These are phyloP conservation scores for Candida nemodendra DNA, from an alignment of 805 yeast genomes.

Conservation along the genomic window DNA sequence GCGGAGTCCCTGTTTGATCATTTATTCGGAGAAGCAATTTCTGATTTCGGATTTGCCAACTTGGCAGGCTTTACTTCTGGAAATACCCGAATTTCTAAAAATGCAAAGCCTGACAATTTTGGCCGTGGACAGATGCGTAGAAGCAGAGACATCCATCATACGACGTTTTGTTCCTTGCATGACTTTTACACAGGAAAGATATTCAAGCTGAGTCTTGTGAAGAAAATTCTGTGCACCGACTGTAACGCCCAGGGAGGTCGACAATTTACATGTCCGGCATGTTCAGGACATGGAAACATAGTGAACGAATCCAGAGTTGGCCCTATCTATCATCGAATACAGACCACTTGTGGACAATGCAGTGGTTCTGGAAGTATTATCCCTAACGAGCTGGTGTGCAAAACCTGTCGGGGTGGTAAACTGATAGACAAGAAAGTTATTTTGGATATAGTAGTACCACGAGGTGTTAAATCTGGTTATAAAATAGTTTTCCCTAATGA, in stretches of 20 bases:
- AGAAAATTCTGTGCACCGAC: conserved; percentile 44
- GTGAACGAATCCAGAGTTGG: conserved; percentile 43
- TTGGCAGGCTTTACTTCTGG: background rate
- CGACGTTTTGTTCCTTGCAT: conserved; percentile 47
- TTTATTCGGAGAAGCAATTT: conserved; percentile 26
- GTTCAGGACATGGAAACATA: conserved; percentile 44
- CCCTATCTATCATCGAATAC: conserved; percentile 41
- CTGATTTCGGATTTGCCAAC: conserved; percentile 6
- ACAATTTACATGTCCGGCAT: conserved; percentile 33
- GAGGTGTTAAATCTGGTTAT: conserved; percentile 56
- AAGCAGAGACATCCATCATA: conserved; percentile 59
- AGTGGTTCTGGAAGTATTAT: conserved; percentile 40
- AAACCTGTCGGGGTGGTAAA: conserved; percentile 44
- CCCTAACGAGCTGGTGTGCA: conserved; percentile 36
- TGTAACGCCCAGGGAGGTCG: conserved; percentile 57
- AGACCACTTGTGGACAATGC: conserved; percentile 46
- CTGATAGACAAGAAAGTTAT: conserved; percentile 48
- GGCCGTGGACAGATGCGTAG: conserved; percentile 21
- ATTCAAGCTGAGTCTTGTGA: conserved; percentile 53
- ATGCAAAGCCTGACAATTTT: background rate
- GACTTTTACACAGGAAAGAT: conserved; percentile 61
- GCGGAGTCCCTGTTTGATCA: conserved; percentile 32
- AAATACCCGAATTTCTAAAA: background rate
- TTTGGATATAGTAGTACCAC: conserved; percentile 50
- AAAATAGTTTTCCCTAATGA: conserved; percentile 52